Evolutionary conservation across 1,139 yeast genomes (phyloP).

Genomic region (Yamadazyma friedrichii): DNA sequence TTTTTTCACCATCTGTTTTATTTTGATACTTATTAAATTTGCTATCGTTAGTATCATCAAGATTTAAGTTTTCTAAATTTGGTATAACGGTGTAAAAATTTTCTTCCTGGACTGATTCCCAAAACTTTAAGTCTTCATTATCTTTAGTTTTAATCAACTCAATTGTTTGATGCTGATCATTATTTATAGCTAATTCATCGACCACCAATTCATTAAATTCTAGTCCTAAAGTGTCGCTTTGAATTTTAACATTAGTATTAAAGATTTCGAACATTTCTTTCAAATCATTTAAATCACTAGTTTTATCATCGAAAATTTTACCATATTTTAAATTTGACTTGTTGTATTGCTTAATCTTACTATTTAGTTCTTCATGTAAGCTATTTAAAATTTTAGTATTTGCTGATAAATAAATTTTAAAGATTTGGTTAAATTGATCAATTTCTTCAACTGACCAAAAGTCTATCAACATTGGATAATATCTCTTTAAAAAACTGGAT

Average conservation of each 20-base stretch:
- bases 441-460: constrained; percentile 15
- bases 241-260: constrained; percentile 37
- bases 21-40: constrained; percentile 6
- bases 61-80: constrained; percentile 18
- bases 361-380: constrained; percentile 33
- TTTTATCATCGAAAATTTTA: constrained; percentile 52
- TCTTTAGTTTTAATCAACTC: constrained; percentile 29
- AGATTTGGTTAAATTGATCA: constrained; percentile 28
- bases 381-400: constrained; percentile 37
- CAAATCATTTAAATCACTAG: constrained; percentile 39
- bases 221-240: constrained; percentile 42
- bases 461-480: constrained; percentile 23
- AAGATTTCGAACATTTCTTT: constrained; percentile 45
- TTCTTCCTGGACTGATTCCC: constrained; percentile 68
- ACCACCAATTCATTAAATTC: constrained; percentile 30
- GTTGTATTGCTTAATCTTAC: constrained; percentile 40
- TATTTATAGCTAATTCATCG: constrained; percentile 17
- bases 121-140: constrained; percentile 30
- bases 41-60: neutral
- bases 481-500: constrained; percentile 52
- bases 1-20: constrained; percentile 39
- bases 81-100: constrained; percentile 55
- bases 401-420: constrained; percentile 48
- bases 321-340: constrained; percentile 69
- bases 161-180: constrained; percentile 17